phyloP scores from a whole-genome alignment of 345 rosid genomes.

The Durio zibethinus region DNA sequence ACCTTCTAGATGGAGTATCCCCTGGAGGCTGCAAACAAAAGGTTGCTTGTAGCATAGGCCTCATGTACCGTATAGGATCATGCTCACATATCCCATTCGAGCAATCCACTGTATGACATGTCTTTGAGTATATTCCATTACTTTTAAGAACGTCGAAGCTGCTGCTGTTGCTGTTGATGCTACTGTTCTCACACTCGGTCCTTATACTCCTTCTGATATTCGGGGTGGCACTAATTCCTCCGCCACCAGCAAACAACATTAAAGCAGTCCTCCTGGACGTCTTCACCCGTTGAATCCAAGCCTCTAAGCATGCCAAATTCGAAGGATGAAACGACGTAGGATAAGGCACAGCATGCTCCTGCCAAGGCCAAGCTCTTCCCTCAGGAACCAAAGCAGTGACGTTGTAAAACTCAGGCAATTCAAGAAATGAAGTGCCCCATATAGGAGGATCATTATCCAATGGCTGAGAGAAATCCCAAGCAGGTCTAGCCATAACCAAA shows the following conservation, averaged over 20 bases:
- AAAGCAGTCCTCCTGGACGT: slow-evolving; percentile 49
- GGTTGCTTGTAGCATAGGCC: slow-evolving; percentile 64
- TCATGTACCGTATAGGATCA: slow-evolving; percentile 78
- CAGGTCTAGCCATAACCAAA: slow-evolving; percentile 84
- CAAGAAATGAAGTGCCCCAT: slow-evolving; percentile 93
- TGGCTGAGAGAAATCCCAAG: slow-evolving; percentile 93
- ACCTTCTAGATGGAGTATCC: slow-evolving; percentile 80
- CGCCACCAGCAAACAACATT: slow-evolving; percentile 87
- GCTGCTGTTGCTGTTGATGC: neutral
- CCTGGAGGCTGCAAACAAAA: slow-evolving; percentile 95
- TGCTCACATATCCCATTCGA: slow-evolving; percentile 87
- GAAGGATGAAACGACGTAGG: slow-evolving; percentile 92
- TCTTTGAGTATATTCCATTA: slow-evolving; percentile 25
- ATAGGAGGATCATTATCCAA: slow-evolving; percentile 62
- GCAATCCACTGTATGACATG: slow-evolving; percentile 81
- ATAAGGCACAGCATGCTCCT: slow-evolving; percentile 87
- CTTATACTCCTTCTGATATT: slow-evolving; percentile 85
- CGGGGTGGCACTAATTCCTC: slow-evolving; percentile 55
- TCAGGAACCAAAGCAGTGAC: slow-evolving; percentile 70
- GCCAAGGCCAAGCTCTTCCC: slow-evolving; percentile 80
- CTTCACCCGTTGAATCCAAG: slow-evolving; percentile 66
- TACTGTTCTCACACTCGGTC: slow-evolving; percentile 53
- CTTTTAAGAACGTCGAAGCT: neutral
- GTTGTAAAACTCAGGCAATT: slow-evolving; percentile 70
- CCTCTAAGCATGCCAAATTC: slow-evolving; percentile 47